These are phyloP conservation scores for Diplodia scrobiculata DNA, from an alignment of 2,329 filamentous ascomycete genomes.

Conservation along the genomic window DNA sequence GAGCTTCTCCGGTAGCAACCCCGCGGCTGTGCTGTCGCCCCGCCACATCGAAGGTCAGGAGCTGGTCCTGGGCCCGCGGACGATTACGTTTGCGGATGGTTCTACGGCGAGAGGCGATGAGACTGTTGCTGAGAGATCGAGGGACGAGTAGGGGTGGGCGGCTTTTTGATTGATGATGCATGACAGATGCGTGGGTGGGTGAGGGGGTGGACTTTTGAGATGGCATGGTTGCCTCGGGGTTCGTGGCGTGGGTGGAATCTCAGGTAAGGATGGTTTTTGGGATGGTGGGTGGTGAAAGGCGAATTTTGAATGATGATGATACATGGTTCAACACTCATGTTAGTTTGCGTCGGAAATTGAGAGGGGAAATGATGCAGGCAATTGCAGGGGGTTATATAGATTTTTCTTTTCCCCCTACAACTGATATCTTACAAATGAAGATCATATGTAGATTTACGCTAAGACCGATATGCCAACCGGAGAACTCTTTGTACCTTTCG, in stretches of 20 bases:
- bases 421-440: no score
- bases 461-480: no score
- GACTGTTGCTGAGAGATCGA: not conserved
- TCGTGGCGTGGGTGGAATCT: not conserved
- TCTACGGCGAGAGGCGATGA: not conserved
- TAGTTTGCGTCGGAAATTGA: not conserved
- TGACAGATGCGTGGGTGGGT: not conserved
- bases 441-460: no score
- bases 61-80: constrained; percentile 4
- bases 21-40: constrained; percentile 1
- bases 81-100: constrained; percentile 23
- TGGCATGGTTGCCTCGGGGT: not conserved
- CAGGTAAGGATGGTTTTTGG: not conserved
- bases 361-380: not conserved
- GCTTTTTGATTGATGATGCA: not conserved
- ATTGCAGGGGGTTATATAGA: not conserved
- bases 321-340: constrained; percentile 5
- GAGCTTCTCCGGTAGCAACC: not conserved
- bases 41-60: not conserved
- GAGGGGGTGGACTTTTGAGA: not conserved
- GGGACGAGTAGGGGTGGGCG: constrained; percentile 3
- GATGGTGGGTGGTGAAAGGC: not conserved
- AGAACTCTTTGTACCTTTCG: no score
- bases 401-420: not conserved
- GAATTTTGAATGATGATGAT: not conserved